These are phyloP conservation scores for Nakaseomyces bracarensis DNA, from an alignment of 1,139 yeast genomes.

Conservation along the genomic window DNA sequence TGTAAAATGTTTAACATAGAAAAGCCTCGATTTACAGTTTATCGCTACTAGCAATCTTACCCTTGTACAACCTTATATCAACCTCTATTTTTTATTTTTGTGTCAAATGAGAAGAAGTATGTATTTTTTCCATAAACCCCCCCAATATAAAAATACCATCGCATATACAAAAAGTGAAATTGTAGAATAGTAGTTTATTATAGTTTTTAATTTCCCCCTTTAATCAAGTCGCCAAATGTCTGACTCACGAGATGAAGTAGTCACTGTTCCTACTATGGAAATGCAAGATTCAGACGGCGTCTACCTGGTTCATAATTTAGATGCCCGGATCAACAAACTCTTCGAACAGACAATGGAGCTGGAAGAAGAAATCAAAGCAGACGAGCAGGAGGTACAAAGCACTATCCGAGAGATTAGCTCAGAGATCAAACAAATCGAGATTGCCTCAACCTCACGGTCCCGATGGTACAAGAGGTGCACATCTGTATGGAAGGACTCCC, in stretches of 20 bases:
- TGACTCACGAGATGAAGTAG: neutral
- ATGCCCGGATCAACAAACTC: conserved; percentile 1
- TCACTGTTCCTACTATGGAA: neutral
- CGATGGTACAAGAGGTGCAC: neutral
- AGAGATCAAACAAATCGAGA: neutral
- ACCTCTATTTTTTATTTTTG: no score
- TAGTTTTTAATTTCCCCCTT: no score
- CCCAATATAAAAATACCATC: no score
- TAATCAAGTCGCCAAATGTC: no score
- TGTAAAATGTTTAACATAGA: no score
- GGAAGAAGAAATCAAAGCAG: neutral
- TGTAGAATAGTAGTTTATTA: neutral
- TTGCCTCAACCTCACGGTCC: neutral
- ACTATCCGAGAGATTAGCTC: neutral
- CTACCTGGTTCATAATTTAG: neutral
- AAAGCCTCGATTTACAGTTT: no score
- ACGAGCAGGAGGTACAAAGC: neutral
- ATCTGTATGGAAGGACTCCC: no score
- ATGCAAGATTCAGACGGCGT: neutral
- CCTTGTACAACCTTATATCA: no score
- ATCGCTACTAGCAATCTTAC: no score
- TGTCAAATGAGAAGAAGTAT: no score
- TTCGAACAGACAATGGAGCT: neutral
- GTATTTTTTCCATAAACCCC: no score
- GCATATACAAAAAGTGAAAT: neutral